These are phyloP conservation scores for Lathyrus tuberosus DNA, from an alignment of 306 rosid genomes.

Conservation along the genomic window DNA sequence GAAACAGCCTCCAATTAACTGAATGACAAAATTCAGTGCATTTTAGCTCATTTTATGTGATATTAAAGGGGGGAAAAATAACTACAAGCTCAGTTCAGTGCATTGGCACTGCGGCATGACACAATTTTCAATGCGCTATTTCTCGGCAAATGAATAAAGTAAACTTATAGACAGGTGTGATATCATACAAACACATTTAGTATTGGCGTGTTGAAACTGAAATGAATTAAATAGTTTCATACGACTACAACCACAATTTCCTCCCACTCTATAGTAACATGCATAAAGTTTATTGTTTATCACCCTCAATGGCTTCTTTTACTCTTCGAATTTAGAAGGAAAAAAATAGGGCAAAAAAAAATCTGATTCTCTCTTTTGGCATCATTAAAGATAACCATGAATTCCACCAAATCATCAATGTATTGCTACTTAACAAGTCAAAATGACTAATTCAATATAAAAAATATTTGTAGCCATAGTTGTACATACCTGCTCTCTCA, in stretches of 20 bases:
- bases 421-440: slow-evolving; percentile 27
- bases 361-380: slow-evolving; percentile 13
- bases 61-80: slow-evolving; percentile 8
- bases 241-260: slow-evolving; percentile 22
- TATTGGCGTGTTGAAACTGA: slow-evolving; percentile 15
- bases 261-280: slow-evolving; percentile 1
- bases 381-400: slow-evolving; percentile 17
- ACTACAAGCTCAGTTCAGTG: slow-evolving; percentile 3
- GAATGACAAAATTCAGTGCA: neutral
- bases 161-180: slow-evolving; percentile 17
- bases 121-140: slow-evolving; percentile 13
- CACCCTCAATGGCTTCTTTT: slow-evolving; percentile 17
- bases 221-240: neutral
- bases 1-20: slow-evolving; percentile 11
- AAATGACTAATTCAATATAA: slow-evolving; percentile 25
- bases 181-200: neutral
- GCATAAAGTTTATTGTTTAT: slow-evolving; percentile 11
- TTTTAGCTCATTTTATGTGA: neutral
- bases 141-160: slow-evolving; percentile 14
- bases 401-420: slow-evolving; percentile 18
- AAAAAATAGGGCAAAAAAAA: neutral
- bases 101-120: slow-evolving; percentile 5
- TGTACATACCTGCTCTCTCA: slow-evolving; percentile 67
- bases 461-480: neutral
- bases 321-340: slow-evolving; percentile 14